Evolutionary conservation across 257 asterid genomes (phyloP).

Genomic region (Penstemon barbatus): DNA sequence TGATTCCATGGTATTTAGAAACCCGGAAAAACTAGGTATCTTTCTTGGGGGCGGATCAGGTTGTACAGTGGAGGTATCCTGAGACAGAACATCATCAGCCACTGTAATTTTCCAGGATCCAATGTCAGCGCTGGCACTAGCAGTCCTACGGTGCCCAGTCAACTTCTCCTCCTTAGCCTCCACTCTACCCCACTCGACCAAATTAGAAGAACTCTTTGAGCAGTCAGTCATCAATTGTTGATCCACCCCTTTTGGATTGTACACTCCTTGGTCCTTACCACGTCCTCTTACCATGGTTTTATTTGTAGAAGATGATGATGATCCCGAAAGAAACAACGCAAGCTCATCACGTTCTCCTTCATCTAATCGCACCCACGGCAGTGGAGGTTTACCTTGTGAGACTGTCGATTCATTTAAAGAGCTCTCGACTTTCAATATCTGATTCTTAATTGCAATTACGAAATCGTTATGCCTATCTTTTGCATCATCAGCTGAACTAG

Average conservation of each 20-base stretch:
- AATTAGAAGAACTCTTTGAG: slow-evolving; percentile 53
- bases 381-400: slow-evolving; percentile 75
- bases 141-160: slow-evolving; percentile 83
- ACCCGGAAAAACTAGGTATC: slow-evolving; percentile 76
- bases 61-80: slow-evolving; percentile 40
- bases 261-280: slow-evolving; percentile 31
- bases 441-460: slow-evolving; percentile 62
- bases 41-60: slow-evolving; percentile 59
- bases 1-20: slow-evolving; percentile 69
- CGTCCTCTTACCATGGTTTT: slow-evolving; percentile 32
- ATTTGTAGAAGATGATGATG: slow-evolving; percentile 34
- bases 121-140: slow-evolving; percentile 93
- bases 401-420: slow-evolving; percentile 52
- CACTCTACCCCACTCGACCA: slow-evolving; percentile 46
- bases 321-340: slow-evolving; percentile 74
- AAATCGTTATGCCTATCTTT: slow-evolving; percentile 74
- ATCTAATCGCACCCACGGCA: slow-evolving; percentile 83
- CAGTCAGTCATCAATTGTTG: slow-evolving; percentile 32
- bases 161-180: slow-evolving; percentile 54
- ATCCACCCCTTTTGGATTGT: slow-evolving; percentile 34
- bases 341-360: slow-evolving; percentile 86
- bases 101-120: slow-evolving; percentile 71
- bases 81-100: slow-evolving; percentile 43
- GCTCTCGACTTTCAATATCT: slow-evolving; percentile 60
- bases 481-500: slow-evolving; percentile 56